Evolutionary conservation across 768 basidiomycete species (phyloP).

Genomic region (Auriscalpium vulgare): DNA sequence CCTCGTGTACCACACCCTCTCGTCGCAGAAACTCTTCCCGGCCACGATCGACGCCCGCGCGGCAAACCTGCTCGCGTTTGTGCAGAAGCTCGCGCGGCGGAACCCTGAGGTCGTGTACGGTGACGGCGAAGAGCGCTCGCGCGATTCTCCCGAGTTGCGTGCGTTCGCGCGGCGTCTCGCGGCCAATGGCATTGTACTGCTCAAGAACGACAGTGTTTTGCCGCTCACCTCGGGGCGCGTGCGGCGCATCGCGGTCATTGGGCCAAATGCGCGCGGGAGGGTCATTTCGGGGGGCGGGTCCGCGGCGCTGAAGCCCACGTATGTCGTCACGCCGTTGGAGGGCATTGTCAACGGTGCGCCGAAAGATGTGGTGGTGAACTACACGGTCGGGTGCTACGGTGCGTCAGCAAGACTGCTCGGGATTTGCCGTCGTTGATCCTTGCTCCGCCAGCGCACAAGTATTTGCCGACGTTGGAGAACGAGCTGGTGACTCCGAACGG

Average conservation of each 20-base stretch:
- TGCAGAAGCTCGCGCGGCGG: conserved; percentile 46
- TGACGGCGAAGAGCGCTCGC: conserved; percentile 49
- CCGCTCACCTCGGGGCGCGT: conserved; percentile 34
- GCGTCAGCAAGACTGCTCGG: conserved; percentile 10
- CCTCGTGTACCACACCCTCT: conserved; percentile 32
- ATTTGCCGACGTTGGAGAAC: conserved; percentile 61
- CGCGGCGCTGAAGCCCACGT: conserved; percentile 56
- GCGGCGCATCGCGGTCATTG: conserved; percentile 54
- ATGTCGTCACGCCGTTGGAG: conserved; percentile 56
- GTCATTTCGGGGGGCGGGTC: conserved; percentile 75
- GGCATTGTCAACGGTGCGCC: conserved; percentile 47
- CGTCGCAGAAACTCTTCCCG: conserved; percentile 41
- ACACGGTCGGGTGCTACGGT: conserved; percentile 63
- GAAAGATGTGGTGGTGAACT: conserved; percentile 40
- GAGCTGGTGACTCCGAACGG: conserved; percentile 43
- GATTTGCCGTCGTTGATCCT: not conserved
- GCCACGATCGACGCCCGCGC: conserved; percentile 44
- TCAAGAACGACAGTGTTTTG: conserved; percentile 57
- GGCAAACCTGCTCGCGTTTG: conserved; percentile 41
- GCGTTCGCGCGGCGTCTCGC: conserved; percentile 49
- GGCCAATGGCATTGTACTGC: conserved; percentile 54
- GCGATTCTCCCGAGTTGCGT: conserved; percentile 44
- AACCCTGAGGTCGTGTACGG: conserved; percentile 58
- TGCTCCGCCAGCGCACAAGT: conserved; percentile 45
- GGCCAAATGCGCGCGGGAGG: conserved; percentile 57